Evolutionary conservation across 2,329 filamentous ascomycete species (phyloP).

Genomic region (Xylariaceae sp.): DNA sequence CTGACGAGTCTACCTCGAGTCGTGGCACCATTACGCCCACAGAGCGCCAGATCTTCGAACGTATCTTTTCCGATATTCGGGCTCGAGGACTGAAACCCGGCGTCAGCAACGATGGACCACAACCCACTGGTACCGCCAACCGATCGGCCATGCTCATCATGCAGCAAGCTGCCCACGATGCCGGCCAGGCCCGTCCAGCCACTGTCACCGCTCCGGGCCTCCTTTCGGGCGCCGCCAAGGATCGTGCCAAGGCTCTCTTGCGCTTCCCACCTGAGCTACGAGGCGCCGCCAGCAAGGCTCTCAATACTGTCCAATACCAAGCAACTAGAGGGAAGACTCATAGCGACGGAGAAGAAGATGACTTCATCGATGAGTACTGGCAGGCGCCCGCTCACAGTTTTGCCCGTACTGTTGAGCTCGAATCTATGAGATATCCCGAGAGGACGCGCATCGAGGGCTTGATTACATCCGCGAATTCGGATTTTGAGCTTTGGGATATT

Average conservation of each 20-base stretch:
- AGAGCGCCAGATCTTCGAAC: conserved; percentile 57
- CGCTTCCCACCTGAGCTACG: conserved; percentile 51
- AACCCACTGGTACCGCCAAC: conserved; percentile 10
- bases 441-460: conserved; percentile 58
- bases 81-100: conserved; percentile 41
- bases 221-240: conserved; percentile 35
- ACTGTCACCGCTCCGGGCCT: conserved; percentile 30
- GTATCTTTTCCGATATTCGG: conserved; percentile 66
- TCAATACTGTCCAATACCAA: conserved; percentile 43
- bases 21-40: conserved; percentile 61
- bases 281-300: conserved; percentile 47
- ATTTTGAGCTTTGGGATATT: conserved; percentile 70
- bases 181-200: conserved; percentile 27
- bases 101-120: conserved; percentile 10
- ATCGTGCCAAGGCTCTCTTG: conserved; percentile 47
- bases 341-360: background rate
- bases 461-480: conserved; percentile 63
- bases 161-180: conserved; percentile 38
- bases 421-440: conserved; percentile 53
- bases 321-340: background rate
- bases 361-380: conserved; percentile 30
- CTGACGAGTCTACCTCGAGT: conserved; percentile 33
- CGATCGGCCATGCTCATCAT: conserved; percentile 41
- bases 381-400: conserved; percentile 32
- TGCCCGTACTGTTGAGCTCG: conserved; percentile 44